Conservation (phyloP, 495 filamentous ascomycete genomes). For the Aspergillus affinis region DNA sequence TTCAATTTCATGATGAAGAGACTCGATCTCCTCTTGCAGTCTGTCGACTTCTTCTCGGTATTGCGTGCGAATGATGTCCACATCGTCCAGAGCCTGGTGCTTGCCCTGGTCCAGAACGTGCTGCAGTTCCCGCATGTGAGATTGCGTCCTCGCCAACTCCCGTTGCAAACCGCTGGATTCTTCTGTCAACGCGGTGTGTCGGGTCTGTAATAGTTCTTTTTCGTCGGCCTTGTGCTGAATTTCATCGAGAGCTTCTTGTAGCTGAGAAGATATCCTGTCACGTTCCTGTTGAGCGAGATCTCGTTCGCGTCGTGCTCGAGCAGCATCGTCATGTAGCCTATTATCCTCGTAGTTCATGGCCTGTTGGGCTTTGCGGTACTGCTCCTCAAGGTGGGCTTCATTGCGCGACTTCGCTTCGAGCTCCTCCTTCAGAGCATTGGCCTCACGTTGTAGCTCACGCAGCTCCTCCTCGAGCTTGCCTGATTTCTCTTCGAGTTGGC, state of each 20-base stretch:
- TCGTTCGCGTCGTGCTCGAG: slow-evolving; percentile 36
- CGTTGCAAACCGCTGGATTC: slow-evolving; percentile 67
- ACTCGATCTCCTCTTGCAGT: slow-evolving; percentile 65
- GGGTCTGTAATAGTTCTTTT: slow-evolving; percentile 67
- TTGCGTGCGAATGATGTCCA: slow-evolving; percentile 55
- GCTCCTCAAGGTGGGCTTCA: slow-evolving; percentile 40
- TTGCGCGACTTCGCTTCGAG: slow-evolving; percentile 48
- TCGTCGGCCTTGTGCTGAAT: slow-evolving; percentile 60
- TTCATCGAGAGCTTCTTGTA: slow-evolving; percentile 56
- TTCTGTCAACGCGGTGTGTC: slow-evolving; percentile 65
- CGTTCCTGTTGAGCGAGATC: slow-evolving; percentile 36
- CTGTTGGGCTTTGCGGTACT: slow-evolving; percentile 41
- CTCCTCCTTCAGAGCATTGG: slow-evolving; percentile 48
- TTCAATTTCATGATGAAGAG: slow-evolving; percentile 68
- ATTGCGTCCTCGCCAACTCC: slow-evolving; percentile 58
- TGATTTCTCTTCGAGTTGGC: slow-evolving; percentile 72
- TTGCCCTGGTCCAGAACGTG: slow-evolving; percentile 58
- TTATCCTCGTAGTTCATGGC: slow-evolving; percentile 43
- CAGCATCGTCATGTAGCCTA: slow-evolving; percentile 44
- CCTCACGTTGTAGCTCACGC: slow-evolving; percentile 57
- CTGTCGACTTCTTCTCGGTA: slow-evolving; percentile 63
- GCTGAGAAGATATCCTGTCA: slow-evolving; percentile 41
- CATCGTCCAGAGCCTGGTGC: slow-evolving; percentile 56
- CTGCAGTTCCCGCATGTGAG: slow-evolving; percentile 57
- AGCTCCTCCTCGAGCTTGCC: slow-evolving; percentile 65